Evolutionary conservation across 2,329 filamentous ascomycete genomes (phyloP).

Genomic region (Aureobasidium sp.): DNA sequence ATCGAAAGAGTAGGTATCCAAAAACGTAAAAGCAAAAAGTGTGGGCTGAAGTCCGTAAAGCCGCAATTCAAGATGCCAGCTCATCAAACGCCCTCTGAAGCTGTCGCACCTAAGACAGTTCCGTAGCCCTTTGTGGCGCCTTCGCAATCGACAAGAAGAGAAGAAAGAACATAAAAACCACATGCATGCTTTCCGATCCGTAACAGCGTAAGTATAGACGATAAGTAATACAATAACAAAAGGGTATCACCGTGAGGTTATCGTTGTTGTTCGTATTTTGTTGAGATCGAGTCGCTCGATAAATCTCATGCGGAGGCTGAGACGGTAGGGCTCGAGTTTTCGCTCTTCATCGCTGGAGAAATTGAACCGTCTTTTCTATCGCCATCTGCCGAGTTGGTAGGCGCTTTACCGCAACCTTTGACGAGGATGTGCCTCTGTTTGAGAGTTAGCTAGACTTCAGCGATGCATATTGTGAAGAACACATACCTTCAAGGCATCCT

Average conservation of each 20-base stretch:
- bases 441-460: background rate
- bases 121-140: background rate
- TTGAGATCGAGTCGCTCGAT: background rate
- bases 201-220: conserved; percentile 17
- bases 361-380: conserved; percentile 32
- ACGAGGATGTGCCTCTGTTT: conserved; percentile 58
- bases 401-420: conserved; percentile 57
- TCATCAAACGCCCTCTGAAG: conserved; percentile 2
- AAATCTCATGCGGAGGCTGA: conserved; percentile 21
- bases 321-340: conserved; percentile 27
- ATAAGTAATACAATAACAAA: conserved; percentile 17
- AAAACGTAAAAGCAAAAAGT: conserved; percentile 1
- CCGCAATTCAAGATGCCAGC: background rate
- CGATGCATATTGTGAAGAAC: background rate
- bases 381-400: conserved; percentile 26
- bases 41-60: background rate
- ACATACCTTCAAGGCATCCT: conserved; percentile 91
- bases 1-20: conserved; percentile 10
- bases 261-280: conserved; percentile 4
- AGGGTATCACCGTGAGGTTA: conserved; percentile 18
- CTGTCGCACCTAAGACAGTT: background rate
- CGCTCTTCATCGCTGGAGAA: conserved; percentile 29
- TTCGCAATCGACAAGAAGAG: background rate
- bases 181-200: conserved; percentile 15
- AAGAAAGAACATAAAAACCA: background rate